Base-by-base conservation (phyloP, 2,329 filamentous ascomycete genomes). In the Colletotrichum orchidophilum region DNA sequence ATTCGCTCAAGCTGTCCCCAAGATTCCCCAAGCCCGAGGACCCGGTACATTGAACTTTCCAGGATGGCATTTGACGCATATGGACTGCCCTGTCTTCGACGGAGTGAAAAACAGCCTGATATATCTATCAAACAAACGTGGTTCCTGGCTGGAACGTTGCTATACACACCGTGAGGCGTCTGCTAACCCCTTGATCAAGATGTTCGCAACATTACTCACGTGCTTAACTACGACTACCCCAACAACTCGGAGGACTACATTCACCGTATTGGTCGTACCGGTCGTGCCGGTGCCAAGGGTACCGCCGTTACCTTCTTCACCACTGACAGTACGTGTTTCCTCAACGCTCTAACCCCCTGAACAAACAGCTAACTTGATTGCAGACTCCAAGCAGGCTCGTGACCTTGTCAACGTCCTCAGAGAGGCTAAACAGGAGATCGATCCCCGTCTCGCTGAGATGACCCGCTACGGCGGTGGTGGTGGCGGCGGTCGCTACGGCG, bases 171-270 rank as follows among this genome's bases (percentile, higher is more conserved):
- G 81, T 81, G 80, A 83, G 83, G 87, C 86, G 86, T 84, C 87
- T 89, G 87, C 94, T 97, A 97, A 97, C 93, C 88, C 90, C 84
- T 79, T 78, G 78, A 79, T 80, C 81, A 98, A 98, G 96, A 99
- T 93, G 96, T 99, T 88, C 96, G 95, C 87, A 97, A 99, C 90
- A 99, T 99, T 88, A 98, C 96, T 86, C 96, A 99, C 87, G 96
- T 99, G 86, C 90, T 99, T 87, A 98, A 98, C 92, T 98, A 98
- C 94, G 96, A 98, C 84, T 98, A 98, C 86, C 96, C 96, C 83
- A 98, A 98, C 88, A 98, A 98, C 85, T 91, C 96, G 79, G 96
- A 99, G 87, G 96, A 98, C 81, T 98, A 98, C 80, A 97, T 98
- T 77, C 96, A 98, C 82, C 93, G 96, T 83, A 96, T 96, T 83